A percentile compares a stretch with the other conserved stretches of the same genome.
These are phyloP conservation scores for Populus simonii DNA, from an alignment of 345 rosid genomes.

Conservation along the genomic window DNA sequence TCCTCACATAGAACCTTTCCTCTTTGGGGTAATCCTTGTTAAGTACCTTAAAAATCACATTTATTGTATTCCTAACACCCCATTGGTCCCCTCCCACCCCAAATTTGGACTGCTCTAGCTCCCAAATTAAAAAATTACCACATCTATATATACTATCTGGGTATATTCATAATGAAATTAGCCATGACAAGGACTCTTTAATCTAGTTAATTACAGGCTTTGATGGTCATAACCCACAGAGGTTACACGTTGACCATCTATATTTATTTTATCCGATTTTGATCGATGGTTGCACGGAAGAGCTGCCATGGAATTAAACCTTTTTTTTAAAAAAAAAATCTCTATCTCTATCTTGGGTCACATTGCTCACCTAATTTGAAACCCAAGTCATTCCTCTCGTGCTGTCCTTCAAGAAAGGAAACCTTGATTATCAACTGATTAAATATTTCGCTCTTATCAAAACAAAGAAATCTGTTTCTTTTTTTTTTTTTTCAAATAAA, in stretches of 20 bases:
- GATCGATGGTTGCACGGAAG: not conserved
- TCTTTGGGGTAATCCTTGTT: slow-evolving; percentile 8
- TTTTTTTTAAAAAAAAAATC: rapidly evolving
- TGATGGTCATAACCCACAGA: not conserved
- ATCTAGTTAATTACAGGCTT: not conserved
- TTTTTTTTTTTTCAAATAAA: too few relatives aligned
- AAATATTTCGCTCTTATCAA: not conserved
- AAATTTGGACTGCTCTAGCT: not conserved
- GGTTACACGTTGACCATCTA: not conserved
- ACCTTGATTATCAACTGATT: not conserved
- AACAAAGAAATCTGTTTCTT: not conserved
- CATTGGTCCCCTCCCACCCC: not conserved
- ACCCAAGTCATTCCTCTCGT: not conserved
- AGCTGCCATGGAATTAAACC: not conserved
- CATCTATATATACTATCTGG: not conserved
- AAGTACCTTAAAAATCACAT: not conserved
- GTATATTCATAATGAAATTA: not conserved
- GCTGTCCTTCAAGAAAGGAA: not conserved
- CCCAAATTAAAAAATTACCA: not conserved
- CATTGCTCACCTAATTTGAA: not conserved
- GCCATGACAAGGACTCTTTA: not conserved
- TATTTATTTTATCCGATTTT: not conserved
- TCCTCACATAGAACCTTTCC: slow-evolving; percentile 35
- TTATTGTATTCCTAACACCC: not conserved
- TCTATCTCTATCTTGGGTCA: not conserved